Evolutionary conservation across 176 grass and related monocot genomes (phyloP), one percentile per base, ranked within the genome.

Genomic region (Microstegium vimineum): DNA sequence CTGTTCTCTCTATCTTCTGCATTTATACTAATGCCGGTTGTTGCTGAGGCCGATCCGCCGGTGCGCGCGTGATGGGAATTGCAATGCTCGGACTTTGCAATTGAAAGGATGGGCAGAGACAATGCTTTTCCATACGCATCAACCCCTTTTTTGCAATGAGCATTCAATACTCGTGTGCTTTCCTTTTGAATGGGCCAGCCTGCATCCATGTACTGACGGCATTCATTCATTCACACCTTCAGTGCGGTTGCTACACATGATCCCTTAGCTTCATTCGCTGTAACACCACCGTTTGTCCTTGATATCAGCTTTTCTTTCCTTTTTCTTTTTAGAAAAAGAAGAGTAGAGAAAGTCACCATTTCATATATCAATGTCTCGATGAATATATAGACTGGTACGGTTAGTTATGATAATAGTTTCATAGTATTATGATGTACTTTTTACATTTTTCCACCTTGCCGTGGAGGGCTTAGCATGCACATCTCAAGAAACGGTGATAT

Each of bases 171-270:
- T 3, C 32, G 66, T 23, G 54, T 38, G 33, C 31, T 80, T 52
- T 72, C 75, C 56, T 54, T 40, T 75, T 28, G 27, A 45, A 66
- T 74, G 74, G 80, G 72, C 56, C 43, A 35, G 81, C 76, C 25
- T 49, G 47, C 10, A 51, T 79, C 62, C 81, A 37, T 83, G 66
- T 43, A 49, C 40, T 3, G 82, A 52, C n/a, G 26, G 41, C 77
- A 52, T 81, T 80, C 31, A 67, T 67, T 32, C 77, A 52, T 52
- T 70, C 73, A 77, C 20, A 33, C 18, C 66, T 32, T 47, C 52
- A 52, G 18, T 42, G 26, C 43, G 11, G 8, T 34, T n/a, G 46
- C 67, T 30, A 23, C 25, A 6, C 36, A 23, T 69, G 20, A 12
- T n/a, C 30, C 15, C 6, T 7, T 20, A 57, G 51, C 35, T 67